Conservation (phyloP, 2,329 filamentous ascomycete species). For the Pestalotiopsis sp. region DNA sequence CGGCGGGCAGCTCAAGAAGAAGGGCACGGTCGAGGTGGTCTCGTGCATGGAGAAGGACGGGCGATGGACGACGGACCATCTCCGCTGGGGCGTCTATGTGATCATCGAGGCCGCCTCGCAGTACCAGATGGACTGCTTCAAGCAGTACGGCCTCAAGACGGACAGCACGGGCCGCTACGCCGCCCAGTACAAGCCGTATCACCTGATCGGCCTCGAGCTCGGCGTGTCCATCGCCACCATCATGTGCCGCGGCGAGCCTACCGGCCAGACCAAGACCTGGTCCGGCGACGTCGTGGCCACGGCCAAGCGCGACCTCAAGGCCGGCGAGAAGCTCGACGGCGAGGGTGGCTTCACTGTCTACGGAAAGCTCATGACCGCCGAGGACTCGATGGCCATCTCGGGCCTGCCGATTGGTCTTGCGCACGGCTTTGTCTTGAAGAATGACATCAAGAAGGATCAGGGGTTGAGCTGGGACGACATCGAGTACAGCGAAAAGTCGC, state of each 20-base stretch:
- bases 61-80: conserved; percentile 40
- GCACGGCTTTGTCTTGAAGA: conserved; percentile 43
- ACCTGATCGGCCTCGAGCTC: conserved; percentile 48
- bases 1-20: conserved; percentile 42
- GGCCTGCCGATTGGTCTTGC: conserved; percentile 46
- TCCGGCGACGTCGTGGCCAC: conserved; percentile 48
- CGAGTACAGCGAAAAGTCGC: conserved; percentile 40
- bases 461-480: conserved; percentile 46
- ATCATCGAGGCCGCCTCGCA: conserved; percentile 43
- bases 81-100: conserved; percentile 47
- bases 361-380: conserved; percentile 43
- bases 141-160: conserved; percentile 46
- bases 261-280: conserved; percentile 45
- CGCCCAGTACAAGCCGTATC: conserved; percentile 48
- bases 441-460: conserved; percentile 41
- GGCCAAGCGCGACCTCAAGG: conserved; percentile 45
- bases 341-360: conserved; percentile 49
- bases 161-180: conserved; percentile 43
- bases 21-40: conserved; percentile 47
- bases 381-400: conserved; percentile 40
- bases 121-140: conserved; percentile 45
- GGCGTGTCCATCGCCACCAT: conserved; percentile 45
- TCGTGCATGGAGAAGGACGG: conserved; percentile 45
- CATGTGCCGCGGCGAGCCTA: conserved; percentile 48
- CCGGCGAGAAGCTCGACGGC: conserved; percentile 45